Percentiles rank a stretch among this genome's conserved stretches.
phyloP scores from a whole-genome alignment of 192 early-diverging fungal species.

The Phlyctochytrium arcticum region DNA sequence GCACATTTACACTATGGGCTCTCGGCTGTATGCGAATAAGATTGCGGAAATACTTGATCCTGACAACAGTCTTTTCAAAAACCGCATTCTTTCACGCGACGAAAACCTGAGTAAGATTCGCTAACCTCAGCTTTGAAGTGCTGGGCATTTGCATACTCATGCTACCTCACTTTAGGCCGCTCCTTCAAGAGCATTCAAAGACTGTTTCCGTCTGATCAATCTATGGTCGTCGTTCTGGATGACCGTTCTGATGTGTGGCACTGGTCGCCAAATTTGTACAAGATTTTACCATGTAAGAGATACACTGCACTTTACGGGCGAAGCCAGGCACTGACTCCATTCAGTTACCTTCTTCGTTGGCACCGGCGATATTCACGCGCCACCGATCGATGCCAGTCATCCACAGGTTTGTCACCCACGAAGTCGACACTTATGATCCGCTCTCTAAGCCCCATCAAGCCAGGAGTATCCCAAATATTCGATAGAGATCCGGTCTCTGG shows the following conservation, averaged over 20 bases:
- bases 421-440: too few species aligned
- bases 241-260: slow-evolving; percentile 95
- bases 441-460: too few species aligned
- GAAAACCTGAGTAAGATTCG: slow-evolving; percentile 68
- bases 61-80: slow-evolving; percentile 67
- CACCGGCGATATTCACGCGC: slow-evolving; percentile 91
- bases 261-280: slow-evolving; percentile 84
- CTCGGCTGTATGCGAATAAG: slow-evolving; percentile 83
- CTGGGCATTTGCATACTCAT: too few species aligned
- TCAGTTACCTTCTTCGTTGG: slow-evolving; percentile 90
- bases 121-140: not conserved
- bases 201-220: slow-evolving; percentile 90
- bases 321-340: too few species aligned
- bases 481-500: not conserved
- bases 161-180: slow-evolving; percentile 44
- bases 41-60: slow-evolving; percentile 88
- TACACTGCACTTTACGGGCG: too few species aligned
- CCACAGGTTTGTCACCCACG: too few species aligned
- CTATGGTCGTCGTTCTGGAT: slow-evolving; percentile 95
- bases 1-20: slow-evolving; percentile 99
- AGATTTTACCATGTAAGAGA: slow-evolving; percentile 78
- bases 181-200: slow-evolving; percentile 75
- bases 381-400: not conserved
- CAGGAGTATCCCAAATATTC: not conserved
- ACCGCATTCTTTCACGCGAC: slow-evolving; percentile 88